Conservation (phyloP, 768 basidiomycete species). For the Panaeolus cyanescens region DNA sequence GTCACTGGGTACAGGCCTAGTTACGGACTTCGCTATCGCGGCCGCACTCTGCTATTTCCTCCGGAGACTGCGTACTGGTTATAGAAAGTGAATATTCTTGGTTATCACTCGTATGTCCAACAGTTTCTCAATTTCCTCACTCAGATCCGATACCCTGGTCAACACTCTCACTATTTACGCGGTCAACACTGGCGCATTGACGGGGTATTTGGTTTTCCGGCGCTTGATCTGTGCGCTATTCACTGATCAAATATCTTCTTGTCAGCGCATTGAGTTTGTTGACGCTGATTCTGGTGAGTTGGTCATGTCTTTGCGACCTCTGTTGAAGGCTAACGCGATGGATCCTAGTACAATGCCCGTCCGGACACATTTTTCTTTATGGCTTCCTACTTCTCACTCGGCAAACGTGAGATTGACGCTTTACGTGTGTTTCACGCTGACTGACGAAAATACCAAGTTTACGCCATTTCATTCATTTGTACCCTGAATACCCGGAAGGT, state of each 20-base stretch:
- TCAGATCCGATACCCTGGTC: constrained; percentile 58
- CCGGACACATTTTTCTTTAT: constrained; percentile 58
- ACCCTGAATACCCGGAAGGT: constrained; percentile 60
- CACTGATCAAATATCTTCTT: not conserved
- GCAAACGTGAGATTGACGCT: constrained; percentile 46
- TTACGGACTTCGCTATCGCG: constrained; percentile 55
- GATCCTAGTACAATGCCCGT: constrained; percentile 49
- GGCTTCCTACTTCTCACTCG: constrained; percentile 58
- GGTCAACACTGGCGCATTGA: constrained; percentile 60
- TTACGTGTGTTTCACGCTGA: not conserved
- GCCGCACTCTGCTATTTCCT: constrained; percentile 55
- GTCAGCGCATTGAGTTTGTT: constrained; percentile 44
- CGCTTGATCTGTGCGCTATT: not conserved
- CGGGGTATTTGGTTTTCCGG: constrained; percentile 41
- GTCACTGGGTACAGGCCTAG: constrained; percentile 49
- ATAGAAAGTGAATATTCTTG: constrained; percentile 36
- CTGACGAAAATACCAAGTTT: constrained; percentile 27
- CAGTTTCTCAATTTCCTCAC: not conserved
- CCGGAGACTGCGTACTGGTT: constrained; percentile 52
- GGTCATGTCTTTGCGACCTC: too few relatives aligned
- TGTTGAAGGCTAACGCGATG: constrained; percentile 3
- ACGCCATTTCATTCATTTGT: constrained; percentile 39
- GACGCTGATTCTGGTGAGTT: constrained; percentile 36
- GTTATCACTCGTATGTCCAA: not conserved
- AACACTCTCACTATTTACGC: constrained; percentile 60